Conservation (phyloP, 23 red algal species). For the Gracilaria domingensis region DNA sequence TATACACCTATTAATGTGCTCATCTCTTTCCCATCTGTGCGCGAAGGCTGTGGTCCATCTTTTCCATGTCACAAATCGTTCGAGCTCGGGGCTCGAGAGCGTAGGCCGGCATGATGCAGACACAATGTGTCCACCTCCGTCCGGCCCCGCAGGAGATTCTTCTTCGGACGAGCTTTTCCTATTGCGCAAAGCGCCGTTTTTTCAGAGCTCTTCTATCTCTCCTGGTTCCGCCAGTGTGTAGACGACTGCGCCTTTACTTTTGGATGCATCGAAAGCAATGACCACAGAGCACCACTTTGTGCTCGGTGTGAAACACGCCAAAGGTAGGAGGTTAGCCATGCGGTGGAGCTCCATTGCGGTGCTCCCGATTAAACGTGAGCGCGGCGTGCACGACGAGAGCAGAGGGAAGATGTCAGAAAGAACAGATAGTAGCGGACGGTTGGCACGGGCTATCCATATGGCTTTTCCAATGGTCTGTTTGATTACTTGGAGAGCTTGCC, state of each 20-base stretch:
- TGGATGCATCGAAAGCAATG: background rate
- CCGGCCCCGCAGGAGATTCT: too few relatives aligned
- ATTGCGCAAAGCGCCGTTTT: too few relatives aligned
- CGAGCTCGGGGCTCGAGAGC: background rate
- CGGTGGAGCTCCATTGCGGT: background rate
- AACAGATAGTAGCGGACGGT: background rate
- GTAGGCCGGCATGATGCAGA: background rate
- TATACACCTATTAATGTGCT: conserved; percentile 44
- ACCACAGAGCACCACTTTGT: background rate
- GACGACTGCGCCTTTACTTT: background rate
- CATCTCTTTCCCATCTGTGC: background rate
- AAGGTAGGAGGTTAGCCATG: background rate
- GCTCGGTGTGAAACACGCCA: background rate
- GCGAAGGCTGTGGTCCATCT: background rate
- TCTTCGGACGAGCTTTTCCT: too few relatives aligned
- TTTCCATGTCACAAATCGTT: background rate
- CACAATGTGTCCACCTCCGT: too few relatives aligned
- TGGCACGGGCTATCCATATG: too few relatives aligned
- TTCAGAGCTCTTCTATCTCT: too few relatives aligned
- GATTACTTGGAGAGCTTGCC: background rate
- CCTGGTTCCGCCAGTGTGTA: background rate
- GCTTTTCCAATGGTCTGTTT: conserved; percentile 15
- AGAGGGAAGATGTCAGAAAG: background rate
- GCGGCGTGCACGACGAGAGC: background rate
- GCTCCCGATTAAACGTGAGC: background rate